These are phyloP conservation scores for Xylariaceae sp. DNA, from an alignment of 2,329 filamentous ascomycete genomes.

Conservation along the genomic window DNA sequence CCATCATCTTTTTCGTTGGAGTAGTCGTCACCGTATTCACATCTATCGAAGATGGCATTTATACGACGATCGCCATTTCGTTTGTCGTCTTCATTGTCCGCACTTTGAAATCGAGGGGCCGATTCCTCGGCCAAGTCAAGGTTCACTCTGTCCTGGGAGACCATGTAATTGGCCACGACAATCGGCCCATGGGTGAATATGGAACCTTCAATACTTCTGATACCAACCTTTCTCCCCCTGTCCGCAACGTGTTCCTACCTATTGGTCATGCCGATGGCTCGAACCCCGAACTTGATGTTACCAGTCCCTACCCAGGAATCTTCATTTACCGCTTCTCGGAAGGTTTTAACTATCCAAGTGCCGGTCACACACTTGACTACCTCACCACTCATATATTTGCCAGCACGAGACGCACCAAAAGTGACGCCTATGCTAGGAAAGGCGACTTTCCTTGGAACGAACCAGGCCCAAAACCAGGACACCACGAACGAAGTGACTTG, in stretches of 20 bases:
- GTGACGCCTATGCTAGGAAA: conserved; percentile 56
- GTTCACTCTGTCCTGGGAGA: conserved; percentile 82
- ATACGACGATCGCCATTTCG: conserved; percentile 76
- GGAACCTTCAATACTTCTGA: conserved; percentile 47
- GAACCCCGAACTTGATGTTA: conserved; percentile 77
- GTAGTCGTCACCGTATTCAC: conserved; percentile 87
- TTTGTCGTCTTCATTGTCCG: conserved; percentile 77
- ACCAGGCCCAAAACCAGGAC: conserved; percentile 62
- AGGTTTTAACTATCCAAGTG: conserved; percentile 95
- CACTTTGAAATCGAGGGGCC: conserved; percentile 74
- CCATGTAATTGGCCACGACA: conserved; percentile 62
- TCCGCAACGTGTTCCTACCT: conserved; percentile 81
- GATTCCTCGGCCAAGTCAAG: conserved; percentile 77
- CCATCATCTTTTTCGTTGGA: conserved; percentile 88
- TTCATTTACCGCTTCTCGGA: conserved; percentile 96
- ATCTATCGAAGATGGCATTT: conserved; percentile 88
- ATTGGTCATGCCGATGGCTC: conserved; percentile 84
- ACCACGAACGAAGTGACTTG: conserved; percentile 43
- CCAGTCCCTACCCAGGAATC: conserved; percentile 81
- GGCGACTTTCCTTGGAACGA: conserved; percentile 95
- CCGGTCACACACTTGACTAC: conserved; percentile 81
- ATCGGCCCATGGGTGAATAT: conserved; percentile 46
- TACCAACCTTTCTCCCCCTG: conserved; percentile 14
- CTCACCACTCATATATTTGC: conserved; percentile 64
- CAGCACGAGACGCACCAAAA: conserved; percentile 72